A percentile compares a stretch with the other conserved stretches of the same genome.
Evolutionary conservation across 1,139 yeast species (phyloP).

Genomic region (Magnusiomyces starmeri): DNA sequence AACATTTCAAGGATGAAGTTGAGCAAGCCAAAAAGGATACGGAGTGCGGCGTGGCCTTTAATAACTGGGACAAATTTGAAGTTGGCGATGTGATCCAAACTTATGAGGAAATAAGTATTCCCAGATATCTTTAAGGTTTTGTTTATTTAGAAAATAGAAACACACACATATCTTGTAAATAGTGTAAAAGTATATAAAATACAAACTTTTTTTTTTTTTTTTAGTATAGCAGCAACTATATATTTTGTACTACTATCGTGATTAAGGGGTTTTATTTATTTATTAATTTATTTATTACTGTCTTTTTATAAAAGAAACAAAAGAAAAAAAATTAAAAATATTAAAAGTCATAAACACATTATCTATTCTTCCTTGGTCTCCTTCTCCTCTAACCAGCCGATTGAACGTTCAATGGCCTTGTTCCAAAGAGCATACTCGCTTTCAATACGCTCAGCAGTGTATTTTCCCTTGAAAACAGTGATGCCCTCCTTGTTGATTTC

Average conservation of each 20-base stretch:
- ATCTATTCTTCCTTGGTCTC: background rate
- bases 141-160: too few relatives aligned
- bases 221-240: background rate
- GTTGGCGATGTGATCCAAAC: slow-evolving; percentile 73
- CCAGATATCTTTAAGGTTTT: slow-evolving; percentile 50
- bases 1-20: slow-evolving; percentile 77
- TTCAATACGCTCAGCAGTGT: slow-evolving; percentile 56
- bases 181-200: background rate
- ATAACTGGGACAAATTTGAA: slow-evolving; percentile 59
- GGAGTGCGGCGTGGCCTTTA: slow-evolving; percentile 84
- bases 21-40: slow-evolving; percentile 72
- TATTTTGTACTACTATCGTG: background rate
- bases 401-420: slow-evolving; percentile 67
- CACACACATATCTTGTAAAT: background rate
- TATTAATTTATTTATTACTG: background rate
- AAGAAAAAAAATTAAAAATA: background rate
- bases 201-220: background rate
- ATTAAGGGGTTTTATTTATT: background rate
- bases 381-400: slow-evolving; percentile 56
- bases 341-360: background rate
- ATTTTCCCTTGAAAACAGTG: slow-evolving; percentile 50
- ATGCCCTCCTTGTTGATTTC: slow-evolving; percentile 34
- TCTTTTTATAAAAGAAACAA: background rate
- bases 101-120: slow-evolving; percentile 61
- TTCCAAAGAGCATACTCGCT: slow-evolving; percentile 73